Conservation (phyloP, 495 filamentous ascomycete genomes). For the Daldinia concentrica region DNA sequence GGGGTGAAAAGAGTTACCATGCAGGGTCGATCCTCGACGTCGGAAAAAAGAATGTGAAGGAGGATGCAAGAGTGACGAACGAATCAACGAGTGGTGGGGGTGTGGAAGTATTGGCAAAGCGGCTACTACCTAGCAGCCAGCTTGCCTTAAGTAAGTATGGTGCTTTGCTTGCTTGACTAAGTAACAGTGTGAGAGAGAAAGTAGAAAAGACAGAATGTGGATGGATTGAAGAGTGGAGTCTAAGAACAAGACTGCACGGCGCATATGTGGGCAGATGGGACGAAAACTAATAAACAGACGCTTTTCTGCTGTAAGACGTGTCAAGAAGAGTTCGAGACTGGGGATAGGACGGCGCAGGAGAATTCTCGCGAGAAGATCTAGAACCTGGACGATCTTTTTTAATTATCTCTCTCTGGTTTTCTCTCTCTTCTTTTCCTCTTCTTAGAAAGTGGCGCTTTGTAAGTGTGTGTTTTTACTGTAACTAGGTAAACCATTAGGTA, state of each 20-base stretch:
- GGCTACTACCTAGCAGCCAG: slow-evolving; percentile 43
- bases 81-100: slow-evolving; percentile 44
- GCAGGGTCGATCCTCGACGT: slow-evolving; percentile 49
- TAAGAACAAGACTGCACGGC: slow-evolving; percentile 33
- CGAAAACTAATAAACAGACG: slow-evolving; percentile 43
- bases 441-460: slow-evolving; percentile 17
- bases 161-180: slow-evolving; percentile 34
- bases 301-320: slow-evolving; percentile 43
- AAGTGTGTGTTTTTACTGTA: slow-evolving; percentile 12
- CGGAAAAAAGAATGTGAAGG: slow-evolving; percentile 44
- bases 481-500: slow-evolving; percentile 2
- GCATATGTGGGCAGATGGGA: slow-evolving; percentile 41
- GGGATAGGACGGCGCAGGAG: slow-evolving; percentile 33
- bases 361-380: slow-evolving; percentile 44
- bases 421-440: slow-evolving; percentile 1
- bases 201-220: slow-evolving; percentile 26
- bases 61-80: slow-evolving; percentile 44
- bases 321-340: slow-evolving; percentile 38
- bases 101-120: slow-evolving; percentile 44
- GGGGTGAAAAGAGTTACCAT: slow-evolving; percentile 40
- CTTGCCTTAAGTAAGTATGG: slow-evolving; percentile 29
- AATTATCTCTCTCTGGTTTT: not conserved
- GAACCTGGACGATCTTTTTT: slow-evolving; percentile 33
- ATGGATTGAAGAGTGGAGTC: slow-evolving; percentile 43
- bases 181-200: slow-evolving; percentile 19